These are phyloP conservation scores for Gynandropsis gynandra DNA, from an alignment of 345 rosid genomes.

Conservation along the genomic window DNA sequence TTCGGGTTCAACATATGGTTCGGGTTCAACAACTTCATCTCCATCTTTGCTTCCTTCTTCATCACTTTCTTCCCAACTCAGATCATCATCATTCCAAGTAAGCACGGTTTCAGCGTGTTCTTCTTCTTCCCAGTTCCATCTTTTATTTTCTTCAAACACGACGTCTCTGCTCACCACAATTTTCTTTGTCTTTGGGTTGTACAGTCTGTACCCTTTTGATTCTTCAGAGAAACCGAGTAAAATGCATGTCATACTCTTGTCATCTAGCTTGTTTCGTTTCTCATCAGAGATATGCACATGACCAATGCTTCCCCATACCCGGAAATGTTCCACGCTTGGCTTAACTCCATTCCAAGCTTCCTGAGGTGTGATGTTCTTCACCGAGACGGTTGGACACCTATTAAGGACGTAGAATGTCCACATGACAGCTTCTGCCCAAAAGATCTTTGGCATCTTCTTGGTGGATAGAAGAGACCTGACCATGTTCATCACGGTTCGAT, in stretches of 20 bases:
- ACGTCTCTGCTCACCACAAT: too few relatives aligned
- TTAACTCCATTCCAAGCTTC: too few relatives aligned
- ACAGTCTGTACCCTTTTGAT: background rate
- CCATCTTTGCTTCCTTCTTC: too few relatives aligned
- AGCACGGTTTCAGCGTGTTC: background rate
- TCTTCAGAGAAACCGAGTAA: background rate
- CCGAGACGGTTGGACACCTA: background rate
- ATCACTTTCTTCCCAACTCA: background rate
- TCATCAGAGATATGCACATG: constrained; percentile 1
- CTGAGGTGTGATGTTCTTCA: constrained; percentile 2
- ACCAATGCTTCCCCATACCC: constrained; percentile 1
- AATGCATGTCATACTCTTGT: background rate
- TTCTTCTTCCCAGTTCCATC: background rate
- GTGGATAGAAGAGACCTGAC: too few relatives aligned
- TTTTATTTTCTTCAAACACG: background rate
- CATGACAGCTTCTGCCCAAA: background rate
- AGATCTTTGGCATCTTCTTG: too few relatives aligned
- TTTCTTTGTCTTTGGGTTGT: background rate
- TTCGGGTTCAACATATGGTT: too few relatives aligned
- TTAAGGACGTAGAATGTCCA: background rate
- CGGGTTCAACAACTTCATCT: too few relatives aligned
- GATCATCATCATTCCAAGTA: constrained; percentile 2
- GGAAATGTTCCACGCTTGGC: constrained; percentile 5
- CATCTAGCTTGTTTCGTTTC: background rate
- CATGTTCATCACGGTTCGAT: background rate